phyloP scores from a whole-genome alignment of 2,329 filamentous ascomycete species.

The Ascochyta pisi region DNA sequence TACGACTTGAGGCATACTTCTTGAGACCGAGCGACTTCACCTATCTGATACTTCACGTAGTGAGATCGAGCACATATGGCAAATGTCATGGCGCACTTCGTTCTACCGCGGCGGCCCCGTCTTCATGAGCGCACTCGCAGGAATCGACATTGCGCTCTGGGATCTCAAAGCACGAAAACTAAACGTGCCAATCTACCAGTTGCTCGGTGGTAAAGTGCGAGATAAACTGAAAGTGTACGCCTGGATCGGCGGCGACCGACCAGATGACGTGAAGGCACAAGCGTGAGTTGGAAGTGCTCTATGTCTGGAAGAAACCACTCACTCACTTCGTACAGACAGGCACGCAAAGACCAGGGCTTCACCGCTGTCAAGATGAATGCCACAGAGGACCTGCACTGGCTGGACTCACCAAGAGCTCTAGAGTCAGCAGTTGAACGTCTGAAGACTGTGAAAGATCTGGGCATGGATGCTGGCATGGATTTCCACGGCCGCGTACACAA shows the following conservation, averaged over 20 bases:
- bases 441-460: constrained; percentile 71
- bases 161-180: constrained; percentile 73
- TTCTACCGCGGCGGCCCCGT: constrained; percentile 83
- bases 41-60: constrained; percentile 48
- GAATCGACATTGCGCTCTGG: constrained; percentile 82
- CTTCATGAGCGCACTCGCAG: constrained; percentile 79
- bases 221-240: constrained; percentile 75
- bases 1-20: neutral
- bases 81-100: constrained; percentile 69
- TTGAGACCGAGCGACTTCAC: neutral
- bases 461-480: constrained; percentile 76
- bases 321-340: constrained; percentile 52
- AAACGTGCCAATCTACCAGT: constrained; percentile 73
- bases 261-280: constrained; percentile 68
- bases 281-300: constrained; percentile 56
- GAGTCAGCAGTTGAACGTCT: constrained; percentile 71
- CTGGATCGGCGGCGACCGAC: constrained; percentile 80
- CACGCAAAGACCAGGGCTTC: constrained; percentile 67
- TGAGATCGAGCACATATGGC: constrained; percentile 84
- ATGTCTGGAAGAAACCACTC: neutral
- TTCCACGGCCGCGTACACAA: constrained; percentile 80
- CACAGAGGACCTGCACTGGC: constrained; percentile 77
- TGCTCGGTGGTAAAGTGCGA: constrained; percentile 77
- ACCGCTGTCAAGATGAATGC: constrained; percentile 79
- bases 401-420: constrained; percentile 72